phyloP scores from a whole-genome alignment of 805 yeast genomes.

The Suhomyces emberorum region DNA sequence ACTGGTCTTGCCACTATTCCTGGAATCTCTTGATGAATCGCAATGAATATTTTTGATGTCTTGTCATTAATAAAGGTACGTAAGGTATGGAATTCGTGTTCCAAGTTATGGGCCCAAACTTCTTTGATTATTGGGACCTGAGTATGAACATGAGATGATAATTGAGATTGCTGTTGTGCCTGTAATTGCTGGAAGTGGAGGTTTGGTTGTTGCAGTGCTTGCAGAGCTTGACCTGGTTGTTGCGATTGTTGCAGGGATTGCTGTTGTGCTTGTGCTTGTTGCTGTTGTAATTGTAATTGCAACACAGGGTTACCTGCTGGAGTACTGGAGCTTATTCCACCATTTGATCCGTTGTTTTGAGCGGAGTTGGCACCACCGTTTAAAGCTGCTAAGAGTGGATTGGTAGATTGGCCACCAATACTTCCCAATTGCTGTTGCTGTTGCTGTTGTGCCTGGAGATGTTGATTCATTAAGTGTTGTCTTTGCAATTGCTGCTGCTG shows the following conservation, averaged over 20 bases:
- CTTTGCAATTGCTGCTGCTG: conserved; percentile 33
- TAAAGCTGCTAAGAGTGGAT: conserved; percentile 36
- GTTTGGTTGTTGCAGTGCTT: conserved; percentile 20
- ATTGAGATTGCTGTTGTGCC: conserved; percentile 15
- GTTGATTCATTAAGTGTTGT: conserved; percentile 32
- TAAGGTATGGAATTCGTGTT: conserved; percentile 60
- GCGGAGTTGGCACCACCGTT: conserved; percentile 24
- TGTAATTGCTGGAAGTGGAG: conserved; percentile 15
- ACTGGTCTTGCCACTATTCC: conserved; percentile 96
- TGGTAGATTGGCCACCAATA: conserved; percentile 19
- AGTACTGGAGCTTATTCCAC: conserved; percentile 10
- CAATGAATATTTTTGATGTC: conserved; percentile 45
- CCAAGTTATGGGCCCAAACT: conserved; percentile 71
- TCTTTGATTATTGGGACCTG: conserved; percentile 58
- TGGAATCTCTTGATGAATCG: conserved; percentile 89
- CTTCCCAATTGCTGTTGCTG: conserved; percentile 13
- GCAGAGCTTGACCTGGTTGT: conserved; percentile 19
- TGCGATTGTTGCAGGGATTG: conserved; percentile 15
- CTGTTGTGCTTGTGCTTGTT: conserved; percentile 20
- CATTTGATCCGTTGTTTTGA: conserved; percentile 12
- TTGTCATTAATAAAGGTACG: conserved; percentile 56
- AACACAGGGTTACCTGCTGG: conserved; percentile 25
- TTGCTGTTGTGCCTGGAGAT: conserved; percentile 19
- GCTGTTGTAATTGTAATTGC: conserved; percentile 30
- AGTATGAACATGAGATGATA: conserved; percentile 6